These are phyloP conservation scores for Russula sp. DNA, from an alignment of 768 basidiomycete species.

Conservation along the genomic window DNA sequence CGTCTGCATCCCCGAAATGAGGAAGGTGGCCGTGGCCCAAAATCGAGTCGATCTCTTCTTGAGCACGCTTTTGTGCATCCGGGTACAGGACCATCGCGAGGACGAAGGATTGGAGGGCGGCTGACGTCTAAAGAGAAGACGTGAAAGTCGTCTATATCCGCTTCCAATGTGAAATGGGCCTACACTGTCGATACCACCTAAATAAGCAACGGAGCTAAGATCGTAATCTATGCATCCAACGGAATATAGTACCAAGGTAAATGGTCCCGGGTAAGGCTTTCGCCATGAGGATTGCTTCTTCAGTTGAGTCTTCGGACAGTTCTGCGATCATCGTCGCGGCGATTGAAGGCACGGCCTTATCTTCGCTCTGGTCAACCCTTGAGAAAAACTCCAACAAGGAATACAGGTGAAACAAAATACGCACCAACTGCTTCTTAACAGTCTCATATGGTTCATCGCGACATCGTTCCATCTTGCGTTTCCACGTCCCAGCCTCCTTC, in stretches of 20 bases:
- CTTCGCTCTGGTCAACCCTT: conserved; percentile 6
- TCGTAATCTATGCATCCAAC: background rate
- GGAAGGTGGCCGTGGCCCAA: conserved; percentile 16
- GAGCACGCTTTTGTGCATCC: conserved; percentile 34
- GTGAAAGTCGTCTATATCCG: background rate
- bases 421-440: conserved; percentile 32
- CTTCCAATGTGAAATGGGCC: background rate
- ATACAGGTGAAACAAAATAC: background rate
- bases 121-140: conserved; percentile 18
- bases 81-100: conserved; percentile 38
- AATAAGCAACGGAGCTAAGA: background rate
- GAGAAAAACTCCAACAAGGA: background rate
- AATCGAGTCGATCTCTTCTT: conserved; percentile 36
- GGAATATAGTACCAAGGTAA: conserved; percentile 6
- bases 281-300: conserved; percentile 16
- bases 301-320: conserved; percentile 13
- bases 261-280: conserved; percentile 15
- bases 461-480: conserved; percentile 27
- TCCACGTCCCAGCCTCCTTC: conserved; percentile 25
- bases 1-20: conserved; percentile 8
- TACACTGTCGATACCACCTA: conserved; percentile 22
- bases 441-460: conserved; percentile 32
- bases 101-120: conserved; percentile 32
- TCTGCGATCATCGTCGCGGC: conserved; percentile 12
- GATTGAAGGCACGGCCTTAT: conserved; percentile 12